Conservation (phyloP, 2,329 filamentous ascomycete genomes). For the Laburnicola sp. region DNA sequence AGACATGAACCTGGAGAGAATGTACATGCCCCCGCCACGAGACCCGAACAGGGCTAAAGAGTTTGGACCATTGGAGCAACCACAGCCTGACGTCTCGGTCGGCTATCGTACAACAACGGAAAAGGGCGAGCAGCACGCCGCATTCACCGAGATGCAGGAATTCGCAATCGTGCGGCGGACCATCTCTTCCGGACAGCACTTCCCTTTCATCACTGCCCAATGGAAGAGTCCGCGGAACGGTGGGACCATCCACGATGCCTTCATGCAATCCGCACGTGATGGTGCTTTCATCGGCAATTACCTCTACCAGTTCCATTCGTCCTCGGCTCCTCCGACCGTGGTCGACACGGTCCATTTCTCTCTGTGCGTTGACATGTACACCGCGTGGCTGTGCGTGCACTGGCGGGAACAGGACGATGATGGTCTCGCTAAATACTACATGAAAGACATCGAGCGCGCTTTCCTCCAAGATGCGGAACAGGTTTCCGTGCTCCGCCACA, state of each 20-base stretch:
- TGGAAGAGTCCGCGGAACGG: not conserved
- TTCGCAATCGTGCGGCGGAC: not conserved
- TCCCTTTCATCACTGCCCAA: conserved; percentile 2
- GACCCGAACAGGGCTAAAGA: not conserved
- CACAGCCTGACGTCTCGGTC: not conserved
- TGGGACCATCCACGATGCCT: not conserved
- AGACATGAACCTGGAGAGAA: not conserved
- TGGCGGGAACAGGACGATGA: not conserved
- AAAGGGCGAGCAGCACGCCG: not conserved
- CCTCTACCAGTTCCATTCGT: not conserved
- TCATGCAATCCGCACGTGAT: not conserved
- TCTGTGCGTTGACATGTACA: not conserved
- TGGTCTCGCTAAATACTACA: not conserved
- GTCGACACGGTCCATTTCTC: not conserved
- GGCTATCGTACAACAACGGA: not conserved
- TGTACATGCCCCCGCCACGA: not conserved
- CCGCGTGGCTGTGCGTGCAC: not conserved
- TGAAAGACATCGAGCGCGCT: not conserved
- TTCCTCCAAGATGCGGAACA: not conserved
- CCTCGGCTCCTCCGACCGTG: not conserved
- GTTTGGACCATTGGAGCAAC: not conserved
- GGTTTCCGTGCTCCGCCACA: not conserved
- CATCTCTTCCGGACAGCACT: not conserved
- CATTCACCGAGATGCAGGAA: not conserved
- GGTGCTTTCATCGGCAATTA: not conserved